Base-by-base conservation (phyloP, 1,284 basidiomycete species). In the Sporisorium scitamineum region DNA sequence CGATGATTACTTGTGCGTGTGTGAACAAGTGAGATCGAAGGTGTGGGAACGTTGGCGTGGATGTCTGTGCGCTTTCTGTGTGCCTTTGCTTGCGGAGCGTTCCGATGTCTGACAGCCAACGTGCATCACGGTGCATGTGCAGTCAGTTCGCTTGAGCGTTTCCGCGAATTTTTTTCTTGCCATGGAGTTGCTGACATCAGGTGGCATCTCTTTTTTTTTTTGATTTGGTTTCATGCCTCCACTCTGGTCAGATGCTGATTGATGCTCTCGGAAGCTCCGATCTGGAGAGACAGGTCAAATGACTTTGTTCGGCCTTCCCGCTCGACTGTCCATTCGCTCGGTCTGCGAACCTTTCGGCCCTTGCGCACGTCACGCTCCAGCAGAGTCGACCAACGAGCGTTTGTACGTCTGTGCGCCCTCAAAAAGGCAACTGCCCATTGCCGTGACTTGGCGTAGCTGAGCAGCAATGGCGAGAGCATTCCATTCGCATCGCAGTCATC, bases 21-120 rank as follows among this genome's bases (percentile, higher is more conserved):
- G 37, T n/a, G 34, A 10, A 13, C 3, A 13, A 10, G 34, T 3
- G 37, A 39, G 37, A 4, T 5, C 18, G 16, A n/a, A 18, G 18
- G 37, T 5, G 37, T 18, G 37, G 18, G 37, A 48, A 48, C 5
- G n/a, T n/a, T n/a, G n/a, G n/a, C n/a, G n/a, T n/a, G n/a, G n/a
- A n/a, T 18, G 27, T 31, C 16, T n/a, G 52, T 18, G 52, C 18
- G 11, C 13, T 31, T 32, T 4, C 3, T 48, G 14, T 27, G 47
- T 48, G 47, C 48, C 18, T 50, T 31, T 24, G 5, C 16, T 31
- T 24, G 5, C 16, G 24, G 11, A 31, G 48, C 48, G 26, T 54
- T 39, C 20, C 51, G 52, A 39, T 31, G 54, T 55, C 54, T 57
- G 55, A 57, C 55, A 57, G 55, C 44, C 55, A 57, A 57, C 55